phyloP scores from a whole-genome alignment of 1,139 yeast species.

The Nakaseomyces bracarensis region DNA sequence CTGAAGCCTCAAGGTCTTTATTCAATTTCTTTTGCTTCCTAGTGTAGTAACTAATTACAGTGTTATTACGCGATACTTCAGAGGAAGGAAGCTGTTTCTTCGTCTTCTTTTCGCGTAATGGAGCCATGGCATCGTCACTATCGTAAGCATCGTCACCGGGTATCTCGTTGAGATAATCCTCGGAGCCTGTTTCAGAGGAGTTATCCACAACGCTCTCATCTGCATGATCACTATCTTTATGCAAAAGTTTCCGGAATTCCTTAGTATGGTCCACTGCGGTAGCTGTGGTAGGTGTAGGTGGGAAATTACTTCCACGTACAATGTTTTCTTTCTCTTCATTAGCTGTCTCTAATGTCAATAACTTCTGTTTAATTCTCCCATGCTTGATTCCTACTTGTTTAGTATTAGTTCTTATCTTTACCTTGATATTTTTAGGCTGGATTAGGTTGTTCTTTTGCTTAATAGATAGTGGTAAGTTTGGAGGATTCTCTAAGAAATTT shows the following conservation, averaged over 20 bases:
- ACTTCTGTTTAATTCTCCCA: conserved; percentile 31
- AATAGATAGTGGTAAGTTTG: conserved; percentile 28
- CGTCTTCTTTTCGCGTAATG: conserved; percentile 22
- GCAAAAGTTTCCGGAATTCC: conserved; percentile 28
- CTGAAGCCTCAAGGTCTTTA: conserved; percentile 23
- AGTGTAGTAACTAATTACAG: conserved; percentile 30
- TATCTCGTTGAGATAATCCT: conserved; percentile 25
- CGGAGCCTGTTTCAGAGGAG: conserved; percentile 13
- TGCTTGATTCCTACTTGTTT: conserved; percentile 33
- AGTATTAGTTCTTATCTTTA: conserved; percentile 31
- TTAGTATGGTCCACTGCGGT: conserved; percentile 27
- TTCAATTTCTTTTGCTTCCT: conserved; percentile 23
- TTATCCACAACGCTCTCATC: conserved; percentile 11
- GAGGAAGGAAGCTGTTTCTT: conserved; percentile 7
- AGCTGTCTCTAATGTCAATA: conserved; percentile 29
- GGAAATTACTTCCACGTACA: conserved; percentile 10
- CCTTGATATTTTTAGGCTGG: conserved; percentile 31
- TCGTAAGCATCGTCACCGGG: conserved; percentile 34
- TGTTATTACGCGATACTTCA: conserved; percentile 23
- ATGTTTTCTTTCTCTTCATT: conserved; percentile 18
- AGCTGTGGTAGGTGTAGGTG: conserved; percentile 20
- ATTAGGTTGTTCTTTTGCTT: conserved; percentile 30
- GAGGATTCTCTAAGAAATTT: conserved; percentile 31
- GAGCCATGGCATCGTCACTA: conserved; percentile 32
- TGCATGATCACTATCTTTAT: conserved; percentile 14